phyloP scores from a whole-genome alignment of 257 asterid species.

The Ilex asprella region DNA sequence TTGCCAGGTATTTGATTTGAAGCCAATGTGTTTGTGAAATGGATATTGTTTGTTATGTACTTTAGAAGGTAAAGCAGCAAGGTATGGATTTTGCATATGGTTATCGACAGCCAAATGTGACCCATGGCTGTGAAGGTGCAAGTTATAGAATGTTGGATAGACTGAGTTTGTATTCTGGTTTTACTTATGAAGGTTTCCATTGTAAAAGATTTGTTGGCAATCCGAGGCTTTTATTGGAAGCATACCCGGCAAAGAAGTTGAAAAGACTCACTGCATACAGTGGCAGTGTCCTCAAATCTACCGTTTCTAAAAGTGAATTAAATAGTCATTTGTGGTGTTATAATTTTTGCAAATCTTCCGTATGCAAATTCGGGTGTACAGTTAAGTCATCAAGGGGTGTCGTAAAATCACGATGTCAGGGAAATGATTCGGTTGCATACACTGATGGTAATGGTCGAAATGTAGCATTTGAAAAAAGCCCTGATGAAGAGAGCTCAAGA shows the following conservation, averaged over 20 bases:
- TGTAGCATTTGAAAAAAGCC: constrained; percentile 35
- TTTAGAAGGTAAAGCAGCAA: neutral
- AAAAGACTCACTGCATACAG: constrained; percentile 20
- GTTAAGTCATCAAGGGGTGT: constrained; percentile 26
- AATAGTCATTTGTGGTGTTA: constrained; percentile 23
- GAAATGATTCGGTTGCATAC: constrained; percentile 77
- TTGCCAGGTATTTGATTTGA: no score
- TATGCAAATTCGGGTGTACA: constrained; percentile 19
- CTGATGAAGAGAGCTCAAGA: constrained; percentile 19
- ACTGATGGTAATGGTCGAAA: constrained; percentile 55
- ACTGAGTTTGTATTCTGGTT: constrained; percentile 15
- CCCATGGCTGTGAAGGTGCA: constrained; percentile 28
- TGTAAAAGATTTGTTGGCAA: constrained; percentile 20
- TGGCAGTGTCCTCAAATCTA: constrained; percentile 18
- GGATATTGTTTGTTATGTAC: neutral
- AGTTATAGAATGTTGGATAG: constrained; percentile 24
- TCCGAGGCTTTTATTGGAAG: constrained; percentile 20
- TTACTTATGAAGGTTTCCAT: constrained; percentile 16
- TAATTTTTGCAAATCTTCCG: constrained; percentile 23
- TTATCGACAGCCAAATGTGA: constrained; percentile 36
- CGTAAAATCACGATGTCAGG: constrained; percentile 57
- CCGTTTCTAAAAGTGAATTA: constrained; percentile 14
- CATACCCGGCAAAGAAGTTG: constrained; percentile 24
- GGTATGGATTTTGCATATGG: constrained; percentile 20
- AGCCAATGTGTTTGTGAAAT: no score